A percentile compares a stretch with the other conserved stretches of the same genome.
These are phyloP conservation scores for Dictyostelium brefeldianum DNA, from an alignment of 78 protist genomes.

Conservation along the genomic window DNA sequence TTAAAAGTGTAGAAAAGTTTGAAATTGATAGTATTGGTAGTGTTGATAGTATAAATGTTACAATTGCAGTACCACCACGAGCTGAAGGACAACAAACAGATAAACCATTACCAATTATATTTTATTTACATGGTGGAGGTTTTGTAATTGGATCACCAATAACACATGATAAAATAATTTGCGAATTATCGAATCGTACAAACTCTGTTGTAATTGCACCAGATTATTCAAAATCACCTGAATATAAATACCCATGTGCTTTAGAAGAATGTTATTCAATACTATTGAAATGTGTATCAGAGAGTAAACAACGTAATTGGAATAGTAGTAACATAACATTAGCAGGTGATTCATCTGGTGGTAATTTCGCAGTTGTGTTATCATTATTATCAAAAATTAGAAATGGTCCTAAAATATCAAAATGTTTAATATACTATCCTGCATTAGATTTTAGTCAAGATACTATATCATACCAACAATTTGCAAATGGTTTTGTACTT, in stretches of 20 bases:
- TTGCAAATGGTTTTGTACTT: neutral
- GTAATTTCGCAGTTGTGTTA: neutral
- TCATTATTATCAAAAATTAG: neutral
- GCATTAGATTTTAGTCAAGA: neutral
- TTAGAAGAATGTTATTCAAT: conserved; percentile 3
- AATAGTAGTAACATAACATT: neutral
- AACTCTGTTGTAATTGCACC: conserved; percentile 19
- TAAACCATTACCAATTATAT: neutral
- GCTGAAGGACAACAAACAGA: no score
- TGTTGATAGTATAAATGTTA: no score
- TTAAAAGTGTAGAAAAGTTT: no score
- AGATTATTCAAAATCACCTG: conserved; percentile 18
- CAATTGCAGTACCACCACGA: no score
- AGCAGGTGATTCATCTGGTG: conserved; percentile 21
- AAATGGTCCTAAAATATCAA: neutral
- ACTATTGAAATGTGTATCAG: neutral
- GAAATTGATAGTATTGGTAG: no score
- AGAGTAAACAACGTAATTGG: neutral
- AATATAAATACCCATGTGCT: conserved; percentile 2
- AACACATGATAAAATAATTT: neutral
- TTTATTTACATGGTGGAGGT: conserved; percentile 1
- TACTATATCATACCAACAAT: neutral
- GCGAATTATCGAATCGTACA: neutral
- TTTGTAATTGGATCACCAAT: neutral
- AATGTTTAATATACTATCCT: neutral